Conservation (phyloP, 2,329 filamentous ascomycete genomes). For the Ascochyta rabiei region DNA sequence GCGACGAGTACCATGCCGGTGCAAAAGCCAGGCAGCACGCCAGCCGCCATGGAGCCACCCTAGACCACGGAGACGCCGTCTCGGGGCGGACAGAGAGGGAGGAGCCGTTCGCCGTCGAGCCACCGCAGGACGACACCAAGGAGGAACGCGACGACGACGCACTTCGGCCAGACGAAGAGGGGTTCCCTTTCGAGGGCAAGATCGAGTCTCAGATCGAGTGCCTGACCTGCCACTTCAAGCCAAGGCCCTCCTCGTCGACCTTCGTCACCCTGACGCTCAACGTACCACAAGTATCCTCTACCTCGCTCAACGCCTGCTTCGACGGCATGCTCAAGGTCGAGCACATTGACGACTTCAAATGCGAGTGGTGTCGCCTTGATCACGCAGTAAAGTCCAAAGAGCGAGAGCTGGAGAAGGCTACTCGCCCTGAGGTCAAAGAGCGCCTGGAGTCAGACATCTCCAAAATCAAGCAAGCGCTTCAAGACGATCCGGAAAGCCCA, state of each 20-base stretch:
- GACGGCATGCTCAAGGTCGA: slow-evolving; percentile 94
- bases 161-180: slow-evolving; percentile 59
- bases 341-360: slow-evolving; percentile 95
- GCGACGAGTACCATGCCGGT: slow-evolving; percentile 92
- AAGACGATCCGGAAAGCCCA: slow-evolving; percentile 79
- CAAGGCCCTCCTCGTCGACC: slow-evolving; percentile 78
- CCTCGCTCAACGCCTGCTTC: slow-evolving; percentile 85
- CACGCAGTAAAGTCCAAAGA: slow-evolving; percentile 73
- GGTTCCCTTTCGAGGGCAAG: slow-evolving; percentile 90
- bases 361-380: slow-evolving; percentile 87
- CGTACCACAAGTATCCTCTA: slow-evolving; percentile 80
- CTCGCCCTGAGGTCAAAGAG: slow-evolving; percentile 47
- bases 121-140: slow-evolving; percentile 36
- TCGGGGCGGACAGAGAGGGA: slow-evolving; percentile 32
- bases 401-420: slow-evolving; percentile 60
- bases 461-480: slow-evolving; percentile 71
- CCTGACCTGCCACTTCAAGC: slow-evolving; percentile 85
- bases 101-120: slow-evolving; percentile 30
- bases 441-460: slow-evolving; percentile 64
- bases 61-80: slow-evolving; percentile 25
- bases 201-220: slow-evolving; percentile 97
- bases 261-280: slow-evolving; percentile 93
- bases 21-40: slow-evolving; percentile 71
- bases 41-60: slow-evolving; percentile 33
- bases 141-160: slow-evolving; percentile 36